Base-by-base conservation (phyloP, 768 basidiomycete genomes). In the Tulasnella calospora region DNA sequence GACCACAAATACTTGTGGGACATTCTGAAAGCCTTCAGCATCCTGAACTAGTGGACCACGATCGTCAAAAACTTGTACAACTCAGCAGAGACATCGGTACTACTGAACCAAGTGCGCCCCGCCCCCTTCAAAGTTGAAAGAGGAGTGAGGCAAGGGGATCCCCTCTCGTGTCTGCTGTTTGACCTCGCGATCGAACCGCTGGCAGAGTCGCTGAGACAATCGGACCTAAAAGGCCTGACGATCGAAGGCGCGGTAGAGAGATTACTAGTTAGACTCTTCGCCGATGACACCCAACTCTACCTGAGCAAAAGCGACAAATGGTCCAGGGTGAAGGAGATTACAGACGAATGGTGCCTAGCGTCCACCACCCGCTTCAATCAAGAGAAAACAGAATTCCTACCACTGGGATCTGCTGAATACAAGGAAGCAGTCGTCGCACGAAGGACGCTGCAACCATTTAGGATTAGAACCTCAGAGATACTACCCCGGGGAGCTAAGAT, bases 91-190 rank as follows among this genome's bases (percentile, higher is more conserved):
- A 78, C 72, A 0, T 12, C 3, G 5, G 76, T 78, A 1, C 7
- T 78, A 10, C 3, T 78, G 12, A 78, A 78, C 44, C 35, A 47
- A 21, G 36, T 40, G 19, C 7, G 7, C 13, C 19, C 46, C 2
- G 4, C 4, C 3, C 33, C 27, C 10, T 75, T 36, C 69, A 36
- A 3, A 35, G 69, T 78, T 0, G 3, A 35, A 30, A 78, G 76
- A 38, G 76, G 76, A 35, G 76, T 78, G 1, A 13, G 71, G 1
- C 76, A 78, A 78, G 76, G 76, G 1, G 76, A 78, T 76, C 76
- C 76, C 0, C 30, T 78, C 8, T 78, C 76, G 15, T 78, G 76
- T 36, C 38, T 78, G 1, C 76, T 78, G 1, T 78, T 78, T 30
- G 21, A 55, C 17, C 55, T 76, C 6, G 74, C 74, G 15, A 76